phyloP scores from a whole-genome alignment of 2,329 filamentous ascomycete genomes.

The Aspergillus tanneri region DNA sequence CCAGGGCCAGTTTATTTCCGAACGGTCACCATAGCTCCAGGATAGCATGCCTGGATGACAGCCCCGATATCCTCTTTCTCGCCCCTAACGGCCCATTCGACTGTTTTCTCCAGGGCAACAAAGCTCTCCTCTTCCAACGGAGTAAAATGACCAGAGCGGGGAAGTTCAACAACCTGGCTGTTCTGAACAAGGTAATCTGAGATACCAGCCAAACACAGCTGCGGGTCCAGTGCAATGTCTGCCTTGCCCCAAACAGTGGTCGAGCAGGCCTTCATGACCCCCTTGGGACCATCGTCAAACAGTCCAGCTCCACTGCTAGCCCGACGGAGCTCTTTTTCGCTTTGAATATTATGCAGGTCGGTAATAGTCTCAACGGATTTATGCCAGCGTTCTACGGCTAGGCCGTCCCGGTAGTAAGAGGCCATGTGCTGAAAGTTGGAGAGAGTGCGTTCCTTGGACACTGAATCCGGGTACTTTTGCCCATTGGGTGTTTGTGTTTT shows the following conservation, averaged over 20 bases:
- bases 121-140: slow-evolving; percentile 49
- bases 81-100: slow-evolving; percentile 41
- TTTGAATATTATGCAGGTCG: slow-evolving; percentile 47
- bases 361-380: slow-evolving; percentile 53
- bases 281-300: slow-evolving; percentile 47
- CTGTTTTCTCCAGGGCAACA: slow-evolving; percentile 42
- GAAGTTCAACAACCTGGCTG: slow-evolving; percentile 53
- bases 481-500: slow-evolving; percentile 30
- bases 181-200: slow-evolving; percentile 50
- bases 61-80: slow-evolving; percentile 38
- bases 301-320: slow-evolving; percentile 42
- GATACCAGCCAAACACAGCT: slow-evolving; percentile 54
- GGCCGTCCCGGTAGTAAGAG: slow-evolving; percentile 55
- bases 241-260: slow-evolving; percentile 56
- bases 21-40: slow-evolving; percentile 31
- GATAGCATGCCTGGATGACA: slow-evolving; percentile 33
- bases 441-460: slow-evolving; percentile 39
- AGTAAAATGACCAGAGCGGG: slow-evolving; percentile 55
- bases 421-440: slow-evolving; percentile 54
- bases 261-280: slow-evolving; percentile 51
- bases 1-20: slow-evolving; percentile 27
- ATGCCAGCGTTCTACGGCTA: slow-evolving; percentile 48
- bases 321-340: slow-evolving; percentile 29
- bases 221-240: slow-evolving; percentile 52
- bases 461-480: slow-evolving; percentile 43